Base-by-base conservation (phyloP, 768 basidiomycete species). In the Mycena haematopus region DNA sequence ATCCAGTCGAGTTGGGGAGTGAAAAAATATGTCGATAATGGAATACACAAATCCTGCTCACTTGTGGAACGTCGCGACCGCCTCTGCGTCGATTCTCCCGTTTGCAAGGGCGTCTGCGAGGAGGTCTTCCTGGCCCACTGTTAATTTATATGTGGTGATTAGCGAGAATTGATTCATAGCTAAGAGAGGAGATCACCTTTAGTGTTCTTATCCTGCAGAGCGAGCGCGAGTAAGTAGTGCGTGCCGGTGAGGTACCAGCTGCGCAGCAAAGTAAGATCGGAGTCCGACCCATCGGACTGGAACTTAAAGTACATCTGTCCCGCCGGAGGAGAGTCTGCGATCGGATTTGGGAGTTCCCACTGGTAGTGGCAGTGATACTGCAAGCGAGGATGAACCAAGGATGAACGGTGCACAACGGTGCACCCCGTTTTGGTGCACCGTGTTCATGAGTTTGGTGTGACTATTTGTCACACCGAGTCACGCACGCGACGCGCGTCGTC, bases 211-310 rank as follows among this genome's bases (percentile, higher is more conserved):
- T 89, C 87, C 69, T 90, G 87, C 21, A 77, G 70, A 83, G 77
- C 8, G 88, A 89, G 22, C 79, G 80, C 9, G 83, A 83, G 68
- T n/a, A n/a, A n/a, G n/a, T 90, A 91, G 72, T 91, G 84, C 17
- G 73, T 81, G 4, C 89, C 90, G 58, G 84, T 79, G 45, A 91
- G 65, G 68, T 82, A 91, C 83, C 85, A 87, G 65, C 84, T 87
- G 42, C 79, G 77, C 25, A 86, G 59, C 11, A 90, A 78, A 2
- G 81, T 83, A 31, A 91, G 70, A 67, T 90, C 84, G 45, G 79
- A n/a, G n/a, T n/a, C n/a, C n/a, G n/a, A n/a, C n/a, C n/a, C n/a
- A n/a, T n/a, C n/a, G n/a, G n/a, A n/a, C n/a, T n/a, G n/a, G n/a
- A n/a, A 76, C 68, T 90, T 88, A 75, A 91, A 90, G 71, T 89